Base-by-base conservation (phyloP, 176 grass and related monocot genomes). In the Aegilops longissima region DNA sequence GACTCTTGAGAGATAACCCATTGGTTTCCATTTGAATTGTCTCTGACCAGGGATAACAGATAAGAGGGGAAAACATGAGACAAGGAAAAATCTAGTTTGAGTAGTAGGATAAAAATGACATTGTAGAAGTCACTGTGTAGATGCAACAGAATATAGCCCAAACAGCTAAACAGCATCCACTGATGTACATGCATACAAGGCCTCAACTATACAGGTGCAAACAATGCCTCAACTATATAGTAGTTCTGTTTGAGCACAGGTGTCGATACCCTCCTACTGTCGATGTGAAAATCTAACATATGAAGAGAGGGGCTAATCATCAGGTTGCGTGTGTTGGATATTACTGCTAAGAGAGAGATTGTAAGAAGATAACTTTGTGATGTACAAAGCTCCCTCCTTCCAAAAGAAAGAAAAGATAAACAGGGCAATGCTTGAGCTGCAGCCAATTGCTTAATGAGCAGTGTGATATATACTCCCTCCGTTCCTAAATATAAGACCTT, bases 1-100 rank as follows among this genome's bases (percentile, higher is more conserved):
- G 44, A 76, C 8, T 18, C 73, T 76, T 76, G 24, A n/a, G 4
- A 52, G 45, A 30, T 76, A 44, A 76, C 49, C 73, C 24, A 18
- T 30, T 52, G 73, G 25, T 20, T 76, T 44, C 73, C 73, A 76
- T 76, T 18, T 52, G 42, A 76, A 52, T 5, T 52, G 45, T 76
- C 17, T 76, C 73, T 76, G 73, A 76, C 24, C 24, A 76, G 14
- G 14, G 73, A 52, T 29, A 76, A 76, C 47, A 76, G 73, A 76
- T 17, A 52, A 76, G 73, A 52, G 44, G 73, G 73, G 14, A 51
- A 75, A 29, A 24, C 14, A 76, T 76, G 44, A 76, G 73, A 51
- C 14, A 76, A 52, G 73, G 73, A 76, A 76, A 42, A 76, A 76
- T 52, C 16, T 76, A 52, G 24, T 30, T 76, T 76, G 44, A 45